These are phyloP conservation scores for Eucalyptus shirleyi DNA, from an alignment of 345 rosid genomes.

Conservation along the genomic window DNA sequence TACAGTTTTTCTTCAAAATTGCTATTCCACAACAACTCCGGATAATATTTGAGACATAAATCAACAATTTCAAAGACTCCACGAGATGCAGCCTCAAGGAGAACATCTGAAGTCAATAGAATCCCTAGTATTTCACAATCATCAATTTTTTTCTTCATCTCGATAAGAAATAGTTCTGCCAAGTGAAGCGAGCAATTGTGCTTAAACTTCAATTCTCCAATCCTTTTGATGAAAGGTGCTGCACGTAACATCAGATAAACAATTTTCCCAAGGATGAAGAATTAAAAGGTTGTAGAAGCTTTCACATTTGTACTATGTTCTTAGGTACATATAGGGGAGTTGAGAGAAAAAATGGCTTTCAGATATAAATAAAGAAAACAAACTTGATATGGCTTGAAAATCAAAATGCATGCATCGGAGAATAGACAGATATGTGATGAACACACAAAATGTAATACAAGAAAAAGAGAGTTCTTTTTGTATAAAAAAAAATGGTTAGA, in stretches of 20 bases:
- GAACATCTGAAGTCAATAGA: rapidly evolving
- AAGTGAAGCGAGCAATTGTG: rapidly evolving
- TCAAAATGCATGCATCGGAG: not conserved
- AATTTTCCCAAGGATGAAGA: not conserved
- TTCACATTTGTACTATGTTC: not conserved
- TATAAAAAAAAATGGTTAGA: not conserved
- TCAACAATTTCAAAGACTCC: not conserved
- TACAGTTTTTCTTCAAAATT: rapidly evolving
- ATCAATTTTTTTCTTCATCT: rapidly evolving
- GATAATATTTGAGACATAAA: not conserved
- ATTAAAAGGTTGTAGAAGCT: not conserved
- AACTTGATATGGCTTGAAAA: not conserved
- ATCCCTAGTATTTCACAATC: rapidly evolving
- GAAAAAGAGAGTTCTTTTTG: not conserved
- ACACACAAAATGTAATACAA: not conserved
- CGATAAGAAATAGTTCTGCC: not conserved
- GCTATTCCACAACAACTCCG: not conserved
- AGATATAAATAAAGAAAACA: not conserved
- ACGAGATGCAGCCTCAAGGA: not conserved
- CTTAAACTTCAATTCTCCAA: not conserved
- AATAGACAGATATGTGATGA: not conserved
- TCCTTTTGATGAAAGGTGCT: not conserved
- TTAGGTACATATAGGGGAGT: rapidly evolving
- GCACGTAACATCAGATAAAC: not conserved
- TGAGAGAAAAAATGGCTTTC: not conserved